Evolutionary conservation across 2,329 filamentous ascomycete genomes (phyloP).

Genomic region (Trichoderma brevicompactum): DNA sequence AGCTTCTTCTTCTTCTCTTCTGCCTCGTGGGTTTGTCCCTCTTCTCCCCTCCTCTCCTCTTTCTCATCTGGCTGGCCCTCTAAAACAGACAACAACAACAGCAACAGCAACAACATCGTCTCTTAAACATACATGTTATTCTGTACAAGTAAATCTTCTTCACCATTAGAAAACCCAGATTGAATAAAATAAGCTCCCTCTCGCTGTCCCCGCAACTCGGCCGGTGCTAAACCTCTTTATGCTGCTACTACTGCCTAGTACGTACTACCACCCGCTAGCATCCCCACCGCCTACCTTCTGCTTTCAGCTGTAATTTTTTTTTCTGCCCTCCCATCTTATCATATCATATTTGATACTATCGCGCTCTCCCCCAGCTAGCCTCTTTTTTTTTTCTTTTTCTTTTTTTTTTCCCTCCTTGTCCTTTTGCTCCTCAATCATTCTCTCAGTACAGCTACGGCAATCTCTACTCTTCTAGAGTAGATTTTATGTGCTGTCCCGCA

Average conservation of each 20-base stretch:
- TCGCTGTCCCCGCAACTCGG: background rate
- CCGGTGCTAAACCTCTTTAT: constrained; percentile 9
- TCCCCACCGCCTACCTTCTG: constrained; percentile 22
- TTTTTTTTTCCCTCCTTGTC: background rate
- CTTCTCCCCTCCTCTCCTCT: background rate
- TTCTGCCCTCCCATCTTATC: constrained; percentile 14
- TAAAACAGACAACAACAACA: no score
- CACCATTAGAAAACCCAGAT: background rate
- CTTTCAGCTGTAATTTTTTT: constrained; percentile 22
- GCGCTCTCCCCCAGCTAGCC: constrained; percentile 1
- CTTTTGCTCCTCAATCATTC: background rate
- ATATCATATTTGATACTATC: constrained; percentile 3
- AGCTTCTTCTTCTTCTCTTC: background rate
- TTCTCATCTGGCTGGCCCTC: no score
- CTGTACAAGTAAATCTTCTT: no score
- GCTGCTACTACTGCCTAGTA: constrained; percentile 9
- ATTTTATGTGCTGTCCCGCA: constrained; percentile 47
- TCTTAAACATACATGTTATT: background rate
- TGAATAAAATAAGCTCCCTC: background rate
- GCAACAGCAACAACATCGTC: no score
- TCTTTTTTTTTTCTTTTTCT: background rate
- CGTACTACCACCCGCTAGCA: background rate
- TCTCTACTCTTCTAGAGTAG: constrained; percentile 29
- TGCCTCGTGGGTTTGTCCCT: background rate
- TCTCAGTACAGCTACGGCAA: constrained; percentile 15